Evolutionary conservation across 2,329 filamentous ascomycete species (phyloP), one percentile per base, ranked within the genome.

Genomic region (Penicillium freii): DNA sequence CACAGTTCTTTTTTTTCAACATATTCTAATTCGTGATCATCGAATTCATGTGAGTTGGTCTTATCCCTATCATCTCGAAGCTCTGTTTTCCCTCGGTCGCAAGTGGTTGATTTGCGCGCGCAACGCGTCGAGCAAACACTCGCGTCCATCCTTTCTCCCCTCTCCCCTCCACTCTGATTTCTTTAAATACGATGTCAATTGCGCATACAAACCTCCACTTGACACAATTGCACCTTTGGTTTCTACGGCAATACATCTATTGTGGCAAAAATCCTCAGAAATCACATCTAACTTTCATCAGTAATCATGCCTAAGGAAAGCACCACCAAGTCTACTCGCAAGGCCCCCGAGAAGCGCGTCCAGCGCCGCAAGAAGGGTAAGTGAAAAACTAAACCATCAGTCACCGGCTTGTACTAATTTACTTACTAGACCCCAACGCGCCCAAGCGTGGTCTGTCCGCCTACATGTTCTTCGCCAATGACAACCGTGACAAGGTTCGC

Each of bases 391-490:
- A 19, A 54, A 13, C 17, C 23, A 39, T 48, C 40, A 38, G 15
- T 15, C 17, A 21, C 10, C 17, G n/a, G 23, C 23, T 49, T 46
- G 57, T 57, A 61, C 66, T 70, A 47, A 67, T 46, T 33, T 42
- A 7, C n/a, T 36, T 40, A 17, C 9, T 71, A 96, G 92, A 97
- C 80, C 92, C 92, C 79, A 97, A 97, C 81, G 93, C 92, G 60
- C 94, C 94, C 77, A 99, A 97, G 92, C 92, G 94, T 80, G 94
- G 93, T 83, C 91, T 99, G 50, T 97, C 94, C 53, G 94, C 94
- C 64, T 99, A 99, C 87, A 99, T 99, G 94, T 97, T 97, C 89
- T 99, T 97, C 78, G 94, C 94, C 86, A 97, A 97, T 75, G 94
- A 97, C 81, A 91, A 97, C 82, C 92, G 94, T 70, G 93, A 97